A percentile compares a stretch with the other conserved stretches of the same genome.
Conservation (phyloP, 768 basidiomycete species). For the Grammothele lineata region DNA sequence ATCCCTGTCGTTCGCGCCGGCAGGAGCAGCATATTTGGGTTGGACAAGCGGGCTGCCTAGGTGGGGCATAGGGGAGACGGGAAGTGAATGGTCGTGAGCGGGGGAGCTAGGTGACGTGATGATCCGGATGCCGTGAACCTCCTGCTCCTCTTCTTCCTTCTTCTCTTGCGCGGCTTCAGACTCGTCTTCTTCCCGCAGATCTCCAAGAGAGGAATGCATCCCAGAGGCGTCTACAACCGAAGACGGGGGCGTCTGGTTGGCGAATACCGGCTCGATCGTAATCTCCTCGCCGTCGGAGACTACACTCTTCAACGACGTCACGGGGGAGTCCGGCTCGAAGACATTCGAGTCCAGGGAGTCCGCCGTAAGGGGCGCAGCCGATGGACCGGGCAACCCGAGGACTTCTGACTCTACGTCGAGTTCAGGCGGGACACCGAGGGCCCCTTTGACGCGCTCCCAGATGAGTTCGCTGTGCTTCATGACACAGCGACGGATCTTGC, state of each 20-base stretch:
- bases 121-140: slow-evolving; percentile 28
- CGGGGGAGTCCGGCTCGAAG: slow-evolving; percentile 21
- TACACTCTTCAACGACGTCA: not conserved
- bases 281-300: slow-evolving; percentile 16
- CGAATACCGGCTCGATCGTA: slow-evolving; percentile 31
- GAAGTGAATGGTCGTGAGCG: slow-evolving; percentile 11
- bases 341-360: slow-evolving; percentile 15
- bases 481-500: slow-evolving; percentile 70
- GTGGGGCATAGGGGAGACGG: slow-evolving; percentile 17
- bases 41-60: slow-evolving; percentile 8
- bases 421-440: slow-evolving; percentile 83
- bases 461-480: slow-evolving; percentile 76
- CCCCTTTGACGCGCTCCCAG: slow-evolving; percentile 89
- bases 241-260: slow-evolving; percentile 23
- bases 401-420: slow-evolving; percentile 55
- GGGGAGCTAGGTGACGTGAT: slow-evolving; percentile 16
- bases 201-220: slow-evolving; percentile 18
- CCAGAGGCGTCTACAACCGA: slow-evolving; percentile 11
- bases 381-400: slow-evolving; percentile 2
- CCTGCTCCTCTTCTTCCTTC: slow-evolving; percentile 29
- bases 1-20: slow-evolving; percentile 16
- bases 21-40: slow-evolving; percentile 5
- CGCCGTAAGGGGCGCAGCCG: slow-evolving; percentile 3
- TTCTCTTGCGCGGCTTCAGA: slow-evolving; percentile 26
- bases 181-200: slow-evolving; percentile 26